A percentile compares a stretch with the other conserved stretches of the same genome.
phyloP scores from a whole-genome alignment of 257 asterid genomes.

The Solanum infundibuliforme region DNA sequence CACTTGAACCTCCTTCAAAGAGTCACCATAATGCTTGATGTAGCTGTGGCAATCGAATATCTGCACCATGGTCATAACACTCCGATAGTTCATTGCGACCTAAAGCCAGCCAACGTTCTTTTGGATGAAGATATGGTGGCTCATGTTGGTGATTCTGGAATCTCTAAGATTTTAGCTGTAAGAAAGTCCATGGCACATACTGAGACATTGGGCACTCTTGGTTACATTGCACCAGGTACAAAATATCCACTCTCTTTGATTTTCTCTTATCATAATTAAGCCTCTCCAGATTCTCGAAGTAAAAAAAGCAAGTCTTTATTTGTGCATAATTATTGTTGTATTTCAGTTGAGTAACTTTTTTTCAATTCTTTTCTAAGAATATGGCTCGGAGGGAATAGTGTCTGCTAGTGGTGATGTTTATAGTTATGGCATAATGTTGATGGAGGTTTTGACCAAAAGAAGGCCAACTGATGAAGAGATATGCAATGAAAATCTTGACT shows the following conservation, averaged over 20 bases:
- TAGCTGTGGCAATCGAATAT: slow-evolving; percentile 25
- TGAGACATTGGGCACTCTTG: too few relatives aligned
- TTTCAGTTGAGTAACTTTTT: background rate
- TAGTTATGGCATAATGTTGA: slow-evolving; percentile 20
- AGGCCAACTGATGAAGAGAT: slow-evolving; percentile 15
- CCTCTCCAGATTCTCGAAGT: background rate
- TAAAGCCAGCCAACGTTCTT: slow-evolving; percentile 10
- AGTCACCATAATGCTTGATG: slow-evolving; percentile 15
- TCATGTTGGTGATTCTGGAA: too few relatives aligned
- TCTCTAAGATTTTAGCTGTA: too few relatives aligned
- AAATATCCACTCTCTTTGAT: background rate
- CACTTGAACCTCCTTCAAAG: slow-evolving; percentile 9
- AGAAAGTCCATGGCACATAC: too few relatives aligned
- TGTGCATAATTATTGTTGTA: background rate
- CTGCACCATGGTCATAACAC: slow-evolving; percentile 16
- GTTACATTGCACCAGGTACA: slow-evolving; percentile 25
- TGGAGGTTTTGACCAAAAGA: slow-evolving; percentile 16
- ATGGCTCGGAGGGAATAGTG: slow-evolving; percentile 19
- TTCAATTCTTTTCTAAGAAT: slow-evolving; percentile 5
- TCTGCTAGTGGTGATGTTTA: slow-evolving; percentile 18
- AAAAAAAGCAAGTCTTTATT: background rate
- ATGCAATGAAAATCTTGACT: slow-evolving; percentile 1
- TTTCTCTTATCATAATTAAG: background rate
- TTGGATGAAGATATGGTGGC: too few relatives aligned
- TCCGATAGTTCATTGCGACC: slow-evolving; percentile 28